Base-by-base conservation (phyloP, 306 rosid species). In the Ormosia semicastrata region DNA sequence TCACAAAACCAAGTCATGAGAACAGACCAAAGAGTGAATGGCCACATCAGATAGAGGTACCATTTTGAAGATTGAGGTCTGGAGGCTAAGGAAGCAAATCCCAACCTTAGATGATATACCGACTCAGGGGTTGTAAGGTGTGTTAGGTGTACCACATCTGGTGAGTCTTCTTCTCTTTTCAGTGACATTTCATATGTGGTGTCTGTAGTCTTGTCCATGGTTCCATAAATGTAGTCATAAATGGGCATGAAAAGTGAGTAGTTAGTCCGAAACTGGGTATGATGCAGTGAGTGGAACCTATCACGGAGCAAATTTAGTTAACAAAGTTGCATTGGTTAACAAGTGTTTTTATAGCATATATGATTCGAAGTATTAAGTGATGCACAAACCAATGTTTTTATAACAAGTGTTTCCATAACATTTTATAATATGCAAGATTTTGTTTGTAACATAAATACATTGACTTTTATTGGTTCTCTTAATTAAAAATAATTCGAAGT, bases 201-300 rank as follows among this genome's bases (percentile, higher is more conserved):
- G 2, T 89, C 90, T 3, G 90, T 49, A 13, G 81, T 78, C 33
- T 90, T 90, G 72, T 94, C 97, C 64, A 86, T 29, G 3, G 97
- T 94, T 8, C 90, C 88, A 81, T 90, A 92, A 0, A 92, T 39
- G 80, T 88, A 90, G 58, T 94, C 97, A 53, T 94, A 92, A 4
- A 94, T 18, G 0, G 98, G 97, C 98, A 94, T 94, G 85, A 94
- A 92, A 0, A 94, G 89, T 2, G 86, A 69, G 41, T 87, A 92
- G 13, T 94, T 94, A 0, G 91, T 90, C 39, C 94, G 62, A 69
- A 94, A 94, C 4, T 90, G 97, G 0, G 98, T 90, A 73, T 94
- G 97, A 32, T 94, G 97, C 36, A 94, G 47, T 4, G 95, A 89
- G 69, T 94, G 98, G 41, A 72, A 92, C 89, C 95, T 92, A 83